Evolutionary conservation across 1,139 yeast genomes (phyloP).

Genomic region (Pichia kudriavzevii): DNA sequence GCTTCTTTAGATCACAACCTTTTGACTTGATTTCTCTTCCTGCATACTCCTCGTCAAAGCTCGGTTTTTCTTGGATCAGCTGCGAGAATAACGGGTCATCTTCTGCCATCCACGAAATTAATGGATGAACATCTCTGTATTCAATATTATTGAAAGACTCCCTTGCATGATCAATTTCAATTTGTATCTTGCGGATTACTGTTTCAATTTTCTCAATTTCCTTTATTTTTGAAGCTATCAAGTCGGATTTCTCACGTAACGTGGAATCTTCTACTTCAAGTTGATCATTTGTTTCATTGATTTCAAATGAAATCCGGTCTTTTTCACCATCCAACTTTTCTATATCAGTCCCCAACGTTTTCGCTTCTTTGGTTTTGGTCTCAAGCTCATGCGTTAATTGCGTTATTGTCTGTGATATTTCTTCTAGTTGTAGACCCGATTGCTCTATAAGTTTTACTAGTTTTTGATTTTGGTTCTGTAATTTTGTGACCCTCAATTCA

Average conservation of each 20-base stretch:
- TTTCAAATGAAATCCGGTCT: slow-evolving; percentile 56
- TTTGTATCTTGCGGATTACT: slow-evolving; percentile 14
- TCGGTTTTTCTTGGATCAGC: slow-evolving; percentile 14
- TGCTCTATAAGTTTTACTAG: slow-evolving; percentile 1
- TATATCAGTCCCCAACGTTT: slow-evolving; percentile 53
- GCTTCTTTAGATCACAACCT: slow-evolving; percentile 40
- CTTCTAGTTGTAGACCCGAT: slow-evolving; percentile 2
- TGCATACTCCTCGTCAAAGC: slow-evolving; percentile 12
- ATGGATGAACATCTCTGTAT: slow-evolving; percentile 45
- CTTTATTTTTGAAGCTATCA: slow-evolving; percentile 29
- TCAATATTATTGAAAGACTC: slow-evolving; percentile 15
- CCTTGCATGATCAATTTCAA: slow-evolving; percentile 7
- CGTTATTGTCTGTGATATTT: too few relatives aligned
- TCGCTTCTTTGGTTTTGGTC: slow-evolving; percentile 60
- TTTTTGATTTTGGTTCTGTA: slow-evolving; percentile 48
- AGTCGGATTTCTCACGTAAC: slow-evolving; percentile 32
- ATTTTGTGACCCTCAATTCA: slow-evolving; percentile 52
- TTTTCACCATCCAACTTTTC: slow-evolving; percentile 51
- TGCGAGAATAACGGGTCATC: slow-evolving; percentile 18
- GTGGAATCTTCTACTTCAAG: slow-evolving; percentile 39
- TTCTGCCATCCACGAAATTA: slow-evolving; percentile 41
- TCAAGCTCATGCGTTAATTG: slow-evolving; percentile 46
- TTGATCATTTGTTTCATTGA: slow-evolving; percentile 25
- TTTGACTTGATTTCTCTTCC: slow-evolving; percentile 49
- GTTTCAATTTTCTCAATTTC: slow-evolving; percentile 59